phyloP scores from a whole-genome alignment of 1,139 yeast genomes.

The Hansenula sp. region DNA sequence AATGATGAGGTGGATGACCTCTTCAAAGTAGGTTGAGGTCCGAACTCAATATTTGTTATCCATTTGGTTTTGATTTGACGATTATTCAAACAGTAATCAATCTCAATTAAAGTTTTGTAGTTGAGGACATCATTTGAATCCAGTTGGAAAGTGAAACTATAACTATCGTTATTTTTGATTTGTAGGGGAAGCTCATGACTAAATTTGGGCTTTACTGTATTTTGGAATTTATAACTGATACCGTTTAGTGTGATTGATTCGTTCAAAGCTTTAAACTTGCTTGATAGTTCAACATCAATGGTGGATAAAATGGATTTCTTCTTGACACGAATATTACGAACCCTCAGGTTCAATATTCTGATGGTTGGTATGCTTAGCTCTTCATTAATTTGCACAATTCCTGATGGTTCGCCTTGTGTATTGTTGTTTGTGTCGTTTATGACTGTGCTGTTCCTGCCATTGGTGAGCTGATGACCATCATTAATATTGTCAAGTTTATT shows the following conservation, averaged over 20 bases:
- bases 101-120: slow-evolving; percentile 18
- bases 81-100: slow-evolving; percentile 24
- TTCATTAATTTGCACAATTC: background rate
- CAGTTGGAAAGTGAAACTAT: slow-evolving; percentile 44
- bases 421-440: slow-evolving; percentile 12
- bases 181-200: slow-evolving; percentile 25
- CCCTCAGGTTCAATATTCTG: slow-evolving; percentile 49
- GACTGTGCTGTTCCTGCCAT: slow-evolving; percentile 3
- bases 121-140: slow-evolving; percentile 14
- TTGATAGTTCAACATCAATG: slow-evolving; percentile 53
- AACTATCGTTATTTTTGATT: slow-evolving; percentile 28
- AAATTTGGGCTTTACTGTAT: slow-evolving; percentile 33
- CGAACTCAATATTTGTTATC: slow-evolving; percentile 61
- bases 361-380: slow-evolving; percentile 35
- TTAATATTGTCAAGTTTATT: slow-evolving; percentile 13
- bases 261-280: slow-evolving; percentile 31
- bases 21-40: slow-evolving; percentile 28
- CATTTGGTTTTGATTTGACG: slow-evolving; percentile 48
- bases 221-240: slow-evolving; percentile 38
- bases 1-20: slow-evolving; percentile 8
- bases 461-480: background rate
- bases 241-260: slow-evolving; percentile 24
- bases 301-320: slow-evolving; percentile 49
- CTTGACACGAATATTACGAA: slow-evolving; percentile 54
- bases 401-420: background rate